Base-by-base conservation (phyloP, 192 early-diverging fungal species). In the Neocallimastix lanati region DNA sequence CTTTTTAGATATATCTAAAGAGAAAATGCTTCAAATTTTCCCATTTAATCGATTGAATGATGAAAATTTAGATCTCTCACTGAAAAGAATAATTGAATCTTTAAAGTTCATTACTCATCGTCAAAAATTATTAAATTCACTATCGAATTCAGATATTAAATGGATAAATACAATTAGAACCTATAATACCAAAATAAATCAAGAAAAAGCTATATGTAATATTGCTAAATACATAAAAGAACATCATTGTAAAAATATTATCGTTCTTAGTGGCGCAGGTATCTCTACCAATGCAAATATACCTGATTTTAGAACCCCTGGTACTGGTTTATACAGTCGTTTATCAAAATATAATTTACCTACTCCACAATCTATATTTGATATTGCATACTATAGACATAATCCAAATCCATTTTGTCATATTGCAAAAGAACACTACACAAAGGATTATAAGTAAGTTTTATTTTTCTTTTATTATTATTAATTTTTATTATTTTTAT, bases 321-420 rank as follows among this genome's bases (percentile, higher is more conserved):
- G 92, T 9, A 96, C 96, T 21, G 97, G 97, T 7, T 88, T 99
- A 35, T 98, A 96, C 79, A 93, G 92, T 76, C 96, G 96, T 81
- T 87, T 99, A 77, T 87, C 92, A 79, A 90, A 93, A 77, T 99
- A 93, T 85, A 87, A 95, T 29, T 83, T 99, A 50, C 96, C 96
- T 5, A 94, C 95, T 82, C 93, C 97, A 18, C 94, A 99, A 78
- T 95, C 96, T 15, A 95, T 99, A 76, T 99, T 99, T 84, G 90
- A 94, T 77, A 94, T 99, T 27, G 85, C 88, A n/a, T 99, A 94
- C 83, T 98, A 97, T 79, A 67, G 50, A 67, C 50, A 67, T 35
- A 90, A 91, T 25, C 96, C 95, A 67, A 90, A 94, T 81, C 94
- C 96, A 14, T 97, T 98, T 82, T 97, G 90, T 83, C 85, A 88